These are phyloP conservation scores for Botrytis pseudocinerea DNA, from an alignment of 2,329 filamentous ascomycete species.

Conservation along the genomic window DNA sequence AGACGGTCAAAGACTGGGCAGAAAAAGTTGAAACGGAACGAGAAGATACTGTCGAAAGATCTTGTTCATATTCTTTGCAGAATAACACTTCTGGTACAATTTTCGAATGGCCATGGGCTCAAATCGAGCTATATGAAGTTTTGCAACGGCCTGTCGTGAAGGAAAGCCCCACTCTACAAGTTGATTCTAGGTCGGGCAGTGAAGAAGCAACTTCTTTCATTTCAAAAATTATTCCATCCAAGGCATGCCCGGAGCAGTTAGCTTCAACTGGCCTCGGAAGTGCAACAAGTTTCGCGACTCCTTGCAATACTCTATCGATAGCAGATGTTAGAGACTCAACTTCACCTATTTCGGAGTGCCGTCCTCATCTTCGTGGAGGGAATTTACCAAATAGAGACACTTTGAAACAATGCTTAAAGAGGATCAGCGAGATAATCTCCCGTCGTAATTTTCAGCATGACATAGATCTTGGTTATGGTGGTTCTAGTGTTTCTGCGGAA, in stretches of 20 bases:
- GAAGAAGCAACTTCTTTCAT: not conserved
- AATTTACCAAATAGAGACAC: no score
- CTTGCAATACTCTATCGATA: not conserved
- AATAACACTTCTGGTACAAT: not conserved
- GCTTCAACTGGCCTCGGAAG: not conserved
- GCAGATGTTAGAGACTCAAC: not conserved
- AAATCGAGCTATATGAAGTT: not conserved
- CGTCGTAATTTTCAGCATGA: not conserved
- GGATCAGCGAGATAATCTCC: not conserved
- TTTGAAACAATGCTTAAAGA: not conserved
- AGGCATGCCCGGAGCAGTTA: not conserved
- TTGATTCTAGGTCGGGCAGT: not conserved
- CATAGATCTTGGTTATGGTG: constrained; percentile 14
- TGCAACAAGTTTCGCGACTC: not conserved
- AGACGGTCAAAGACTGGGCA: not conserved
- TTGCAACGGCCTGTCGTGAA: no score
- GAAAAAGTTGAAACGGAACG: not conserved
- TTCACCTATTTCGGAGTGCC: not conserved
- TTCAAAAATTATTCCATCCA: not conserved
- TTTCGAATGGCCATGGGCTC: constrained; percentile 11
- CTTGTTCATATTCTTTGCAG: not conserved
- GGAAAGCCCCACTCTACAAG: not conserved
- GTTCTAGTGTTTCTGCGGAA: not conserved
- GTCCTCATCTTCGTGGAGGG: not conserved
- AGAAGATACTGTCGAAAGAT: not conserved